Base-by-base conservation (phyloP, 495 filamentous ascomycete species). In the Hyaloscypha bicolor region DNA sequence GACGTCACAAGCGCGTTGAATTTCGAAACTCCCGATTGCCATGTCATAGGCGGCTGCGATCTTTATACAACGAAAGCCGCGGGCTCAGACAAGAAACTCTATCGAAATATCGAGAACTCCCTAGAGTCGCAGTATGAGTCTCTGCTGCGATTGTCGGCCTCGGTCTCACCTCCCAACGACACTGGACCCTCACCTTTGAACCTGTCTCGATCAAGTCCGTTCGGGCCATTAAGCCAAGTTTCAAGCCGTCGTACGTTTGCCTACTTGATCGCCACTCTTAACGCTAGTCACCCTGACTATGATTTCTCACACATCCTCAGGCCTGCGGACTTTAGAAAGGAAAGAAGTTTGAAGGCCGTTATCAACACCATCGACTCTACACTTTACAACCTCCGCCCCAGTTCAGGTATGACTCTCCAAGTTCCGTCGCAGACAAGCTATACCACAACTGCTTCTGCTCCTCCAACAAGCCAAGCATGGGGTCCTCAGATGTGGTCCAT, bases 41-140 rank as follows among this genome's bases (percentile, higher is more conserved):
- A 93, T 71, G 89, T 98, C 69, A 86, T 91, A 14, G 95, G 95
- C 63, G 90, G 92, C 55, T 97, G 93, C 81, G 95, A 99, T 76
- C 85, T 97, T 22, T 99, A 96, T 82, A 97, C 93, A 9, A 98
- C 93, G 42, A 98, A 98, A 79, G 93, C 95, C 16, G 93, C 94
- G 53, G 91, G 93, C 45, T 85, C 87, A 71, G 96, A 99, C 78
- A 97, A 97, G 82, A 97, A 78, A 66, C 83, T 98, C 3, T 98
- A 98, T 85, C 94, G 94, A 76, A 88, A 89, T 68, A 97, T 99
- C 75, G 93, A 96, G 71, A 85, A 92, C 64, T 90, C 88, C 3
- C 88, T 99, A 35, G 92, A 96, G 69, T 86, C 88, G 21, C 93
- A 97, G 75, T 92, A 98, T 82, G 91, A 94, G 71, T 90, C 92